Evolutionary conservation across 139 green algal genomes (phyloP).

Genomic region (Chlorella sp.): DNA sequence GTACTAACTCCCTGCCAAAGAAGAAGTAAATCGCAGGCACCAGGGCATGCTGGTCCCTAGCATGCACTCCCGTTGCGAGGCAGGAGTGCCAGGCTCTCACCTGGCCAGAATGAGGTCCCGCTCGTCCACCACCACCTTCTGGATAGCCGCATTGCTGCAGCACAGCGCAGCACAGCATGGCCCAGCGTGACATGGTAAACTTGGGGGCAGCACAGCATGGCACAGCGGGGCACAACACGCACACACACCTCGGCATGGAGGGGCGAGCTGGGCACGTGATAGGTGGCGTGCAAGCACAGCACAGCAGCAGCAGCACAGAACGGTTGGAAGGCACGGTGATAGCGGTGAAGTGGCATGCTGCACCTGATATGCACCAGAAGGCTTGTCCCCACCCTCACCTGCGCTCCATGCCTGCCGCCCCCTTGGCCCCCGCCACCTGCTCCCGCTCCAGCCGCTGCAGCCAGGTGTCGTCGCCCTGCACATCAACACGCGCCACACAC

Average conservation of each 20-base stretch:
- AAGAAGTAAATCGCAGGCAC: too few species aligned
- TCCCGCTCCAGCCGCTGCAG: conserved; percentile 55
- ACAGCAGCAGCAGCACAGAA: neutral
- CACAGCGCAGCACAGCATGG: neutral
- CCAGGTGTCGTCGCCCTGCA: conserved; percentile 44
- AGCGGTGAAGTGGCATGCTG: neutral
- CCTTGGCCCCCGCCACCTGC: conserved; percentile 47
- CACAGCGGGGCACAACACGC: too few species aligned
- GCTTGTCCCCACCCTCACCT: neutral
- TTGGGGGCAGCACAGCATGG: too few species aligned
- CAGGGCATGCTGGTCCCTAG: too few species aligned
- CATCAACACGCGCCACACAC: too few species aligned
- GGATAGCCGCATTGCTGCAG: conserved; percentile 41
- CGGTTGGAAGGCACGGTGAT: neutral
- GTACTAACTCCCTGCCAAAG: too few species aligned
- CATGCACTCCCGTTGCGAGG: too few species aligned
- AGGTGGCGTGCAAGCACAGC: neutral
- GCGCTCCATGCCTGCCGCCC: conserved; percentile 41
- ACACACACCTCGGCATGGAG: neutral
- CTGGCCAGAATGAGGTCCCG: conserved; percentile 54
- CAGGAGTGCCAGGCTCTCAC: neutral
- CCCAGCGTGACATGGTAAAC: too few species aligned
- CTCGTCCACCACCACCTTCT: conserved; percentile 56
- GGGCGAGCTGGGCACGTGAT: neutral
- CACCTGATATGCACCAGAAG: neutral